Evolutionary conservation across 2,329 filamentous ascomycete genomes (phyloP).

Genomic region (Colletotrichum theobromicola): DNA sequence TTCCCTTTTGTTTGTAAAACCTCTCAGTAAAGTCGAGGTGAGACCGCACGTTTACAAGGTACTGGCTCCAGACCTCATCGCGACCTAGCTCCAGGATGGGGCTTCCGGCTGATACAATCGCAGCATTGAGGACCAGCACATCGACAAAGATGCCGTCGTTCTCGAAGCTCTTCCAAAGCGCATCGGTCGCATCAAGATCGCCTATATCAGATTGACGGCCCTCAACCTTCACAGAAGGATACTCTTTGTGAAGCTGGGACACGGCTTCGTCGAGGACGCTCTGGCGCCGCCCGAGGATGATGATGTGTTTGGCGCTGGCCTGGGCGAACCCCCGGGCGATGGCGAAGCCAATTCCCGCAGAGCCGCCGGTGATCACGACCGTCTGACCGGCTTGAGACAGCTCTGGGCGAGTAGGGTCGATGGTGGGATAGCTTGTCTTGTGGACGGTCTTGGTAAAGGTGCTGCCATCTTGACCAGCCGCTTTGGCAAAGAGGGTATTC

Average conservation of each 20-base stretch:
- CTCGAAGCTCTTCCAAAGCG: conserved; percentile 6
- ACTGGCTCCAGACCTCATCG: conserved; percentile 14
- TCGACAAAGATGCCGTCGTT: conserved; percentile 26
- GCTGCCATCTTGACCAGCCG: neutral
- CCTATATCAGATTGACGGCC: neutral
- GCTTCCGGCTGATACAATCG: neutral
- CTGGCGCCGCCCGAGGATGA: conserved; percentile 42
- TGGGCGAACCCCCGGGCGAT: conserved; percentile 62
- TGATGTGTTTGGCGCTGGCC: conserved; percentile 41
- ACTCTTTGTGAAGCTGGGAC: neutral
- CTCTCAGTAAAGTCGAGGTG: conserved; percentile 7
- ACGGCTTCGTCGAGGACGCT: conserved; percentile 34
- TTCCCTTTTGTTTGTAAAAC: conserved; percentile 37
- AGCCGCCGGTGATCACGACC: conserved; percentile 72
- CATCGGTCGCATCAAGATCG: neutral
- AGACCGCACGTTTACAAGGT: conserved; percentile 19
- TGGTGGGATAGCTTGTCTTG: conserved; percentile 37
- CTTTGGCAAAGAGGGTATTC: neutral
- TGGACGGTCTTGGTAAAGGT: conserved; percentile 36
- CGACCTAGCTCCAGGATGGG: conserved; percentile 10
- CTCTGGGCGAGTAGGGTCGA: conserved; percentile 39
- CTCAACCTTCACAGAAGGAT: neutral
- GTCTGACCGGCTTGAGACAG: conserved; percentile 49
- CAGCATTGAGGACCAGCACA: conserved; percentile 34
- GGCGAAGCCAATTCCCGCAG: conserved; percentile 68